Evolutionary conservation across 257 asterid genomes (phyloP).

Genomic region (Forsythia viridissima): DNA sequence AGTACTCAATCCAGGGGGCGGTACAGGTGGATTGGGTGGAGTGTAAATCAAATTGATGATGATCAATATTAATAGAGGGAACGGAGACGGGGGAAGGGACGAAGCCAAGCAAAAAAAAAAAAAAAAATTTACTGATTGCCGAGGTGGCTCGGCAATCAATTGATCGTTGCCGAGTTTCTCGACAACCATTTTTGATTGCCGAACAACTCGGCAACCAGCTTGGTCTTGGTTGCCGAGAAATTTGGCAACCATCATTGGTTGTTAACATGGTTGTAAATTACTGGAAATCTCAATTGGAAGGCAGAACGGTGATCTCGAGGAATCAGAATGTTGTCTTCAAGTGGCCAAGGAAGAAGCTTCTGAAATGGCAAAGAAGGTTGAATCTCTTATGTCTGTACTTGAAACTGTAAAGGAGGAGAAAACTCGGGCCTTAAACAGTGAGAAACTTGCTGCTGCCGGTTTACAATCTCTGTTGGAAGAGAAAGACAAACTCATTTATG

Average conservation of each 20-base stretch:
- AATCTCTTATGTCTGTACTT: constrained; percentile 62
- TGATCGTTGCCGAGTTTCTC: no score
- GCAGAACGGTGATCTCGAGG: constrained; percentile 72
- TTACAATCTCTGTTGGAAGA: constrained; percentile 76
- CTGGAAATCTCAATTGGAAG: constrained; percentile 67
- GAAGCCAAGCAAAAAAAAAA: no score
- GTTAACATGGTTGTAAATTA: no score
- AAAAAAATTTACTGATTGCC: no score
- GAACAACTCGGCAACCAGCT: no score
- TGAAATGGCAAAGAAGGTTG: constrained; percentile 59
- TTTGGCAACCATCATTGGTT: no score
- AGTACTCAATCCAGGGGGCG: neutral
- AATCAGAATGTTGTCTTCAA: constrained; percentile 53
- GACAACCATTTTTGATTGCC: no score
- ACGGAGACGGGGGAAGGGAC: neutral
- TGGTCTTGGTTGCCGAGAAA: no score
- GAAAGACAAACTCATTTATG: constrained; percentile 61
- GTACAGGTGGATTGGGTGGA: neutral
- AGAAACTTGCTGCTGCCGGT: constrained; percentile 73
- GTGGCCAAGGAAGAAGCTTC: constrained; percentile 69
- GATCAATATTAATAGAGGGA: neutral
- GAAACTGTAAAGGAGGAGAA: constrained; percentile 71
- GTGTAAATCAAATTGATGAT: neutral
- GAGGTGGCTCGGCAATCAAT: no score
- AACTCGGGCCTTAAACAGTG: constrained; percentile 57